These are phyloP conservation scores for Lactifluus pinguis DNA, from an alignment of 768 basidiomycete genomes.

Conservation along the genomic window DNA sequence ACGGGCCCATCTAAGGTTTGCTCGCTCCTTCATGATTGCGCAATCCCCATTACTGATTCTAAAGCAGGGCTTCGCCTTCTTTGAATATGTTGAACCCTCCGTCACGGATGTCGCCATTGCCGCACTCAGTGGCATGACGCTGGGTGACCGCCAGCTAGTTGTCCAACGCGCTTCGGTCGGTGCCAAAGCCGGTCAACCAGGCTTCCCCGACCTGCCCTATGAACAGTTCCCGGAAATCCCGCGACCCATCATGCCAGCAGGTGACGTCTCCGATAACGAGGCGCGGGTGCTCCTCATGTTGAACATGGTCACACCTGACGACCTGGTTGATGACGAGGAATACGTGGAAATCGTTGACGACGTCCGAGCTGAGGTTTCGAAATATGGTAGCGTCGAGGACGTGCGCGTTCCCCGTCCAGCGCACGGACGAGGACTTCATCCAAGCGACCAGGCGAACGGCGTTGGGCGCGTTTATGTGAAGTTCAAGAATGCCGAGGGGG, in stretches of 20 bases:
- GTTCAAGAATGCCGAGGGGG: slow-evolving; percentile 54
- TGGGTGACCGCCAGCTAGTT: slow-evolving; percentile 90
- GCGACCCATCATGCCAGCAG: slow-evolving; percentile 81
- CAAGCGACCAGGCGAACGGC: slow-evolving; percentile 73
- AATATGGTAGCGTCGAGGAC: slow-evolving; percentile 75
- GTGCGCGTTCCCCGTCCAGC: slow-evolving; percentile 82
- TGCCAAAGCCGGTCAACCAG: slow-evolving; percentile 66
- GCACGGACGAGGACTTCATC: slow-evolving; percentile 25
- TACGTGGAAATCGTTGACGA: slow-evolving; percentile 94
- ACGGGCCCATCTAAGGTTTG: slow-evolving; percentile 81
- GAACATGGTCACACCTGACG: slow-evolving; percentile 97
- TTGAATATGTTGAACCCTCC: slow-evolving; percentile 85
- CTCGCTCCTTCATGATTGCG: background rate
- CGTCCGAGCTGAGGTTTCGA: slow-evolving; percentile 81
- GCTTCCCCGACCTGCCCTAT: slow-evolving; percentile 57
- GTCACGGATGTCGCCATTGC: slow-evolving; percentile 95
- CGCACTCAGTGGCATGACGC: slow-evolving; percentile 94
- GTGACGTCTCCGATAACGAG: slow-evolving; percentile 43
- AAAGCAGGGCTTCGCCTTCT: slow-evolving; percentile 92
- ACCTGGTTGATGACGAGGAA: slow-evolving; percentile 82
- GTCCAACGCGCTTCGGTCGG: slow-evolving; percentile 96
- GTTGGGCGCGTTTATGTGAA: slow-evolving; percentile 96
- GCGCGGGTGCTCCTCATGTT: slow-evolving; percentile 90
- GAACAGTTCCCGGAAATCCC: slow-evolving; percentile 80
- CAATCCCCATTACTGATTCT: background rate